Base-by-base conservation (phyloP, 768 basidiomycete species). In the Phylloporus rhodoxanthus region DNA sequence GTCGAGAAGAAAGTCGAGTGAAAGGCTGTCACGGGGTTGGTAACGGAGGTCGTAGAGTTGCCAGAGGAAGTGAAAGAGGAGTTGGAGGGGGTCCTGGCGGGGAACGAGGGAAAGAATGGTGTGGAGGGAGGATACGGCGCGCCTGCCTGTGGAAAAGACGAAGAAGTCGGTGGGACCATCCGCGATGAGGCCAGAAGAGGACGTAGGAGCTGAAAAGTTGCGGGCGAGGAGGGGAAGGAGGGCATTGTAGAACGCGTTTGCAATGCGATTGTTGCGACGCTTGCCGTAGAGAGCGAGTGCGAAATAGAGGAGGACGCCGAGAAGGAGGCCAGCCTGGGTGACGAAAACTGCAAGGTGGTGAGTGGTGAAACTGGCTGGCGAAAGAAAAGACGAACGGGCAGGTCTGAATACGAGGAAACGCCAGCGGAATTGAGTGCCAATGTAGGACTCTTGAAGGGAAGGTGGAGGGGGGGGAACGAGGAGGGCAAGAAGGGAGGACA, bases 121-220 rank as follows among this genome's bases (percentile, higher is more conserved):
- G 73, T 95, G 92, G 46, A 93, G 74, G 26, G 85, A 87, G 23
- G 78, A 70, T 48, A 92, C 63, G 56, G 80, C 82, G 51, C 87
- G 85, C 52, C 93, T 74, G 47, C 93, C 93, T 2, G 91, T 92
- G 36, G 90, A 90, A 70, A 87, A 96, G 62, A 77, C 76, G 72
- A 91, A 88, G 63, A 82, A 87, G 70, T 91, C 89, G 3, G 82
- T 75, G 58, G 84, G 74, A 17, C 89, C 90, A 58, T 92, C 91
- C 34, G 73, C 48, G 29, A 75, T 75, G 43, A 86, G 68, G 9
- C 79, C 80, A 5, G 70, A 70, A 30, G 71, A 73, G 8, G 75
- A 72, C 1, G 66, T 45, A 2, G 90, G 85, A 40, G 71, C 76
- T 10, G 88, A 82, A 71, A 96, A 96, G 66, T 95, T 91, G 30